These are phyloP conservation scores for Trypanosoma melophagium DNA, from an alignment of 208 protist genomes.

Conservation along the genomic window DNA sequence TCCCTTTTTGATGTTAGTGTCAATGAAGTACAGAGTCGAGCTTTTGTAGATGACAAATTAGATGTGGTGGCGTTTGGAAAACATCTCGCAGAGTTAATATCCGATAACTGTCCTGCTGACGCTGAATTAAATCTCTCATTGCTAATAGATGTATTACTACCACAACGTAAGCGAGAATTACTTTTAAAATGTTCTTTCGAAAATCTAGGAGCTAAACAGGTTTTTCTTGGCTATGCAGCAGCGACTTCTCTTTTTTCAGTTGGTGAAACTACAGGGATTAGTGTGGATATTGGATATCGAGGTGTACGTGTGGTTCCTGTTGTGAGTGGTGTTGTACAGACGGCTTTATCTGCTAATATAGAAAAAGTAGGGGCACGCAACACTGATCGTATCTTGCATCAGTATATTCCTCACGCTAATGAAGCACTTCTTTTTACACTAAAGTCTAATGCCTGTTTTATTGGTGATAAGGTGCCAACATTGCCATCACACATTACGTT, in stretches of 20 bases:
- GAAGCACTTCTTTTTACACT: constrained; percentile 13
- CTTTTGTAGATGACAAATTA: constrained; percentile 16
- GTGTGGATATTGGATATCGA: constrained; percentile 69
- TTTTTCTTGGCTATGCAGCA: constrained; percentile 51
- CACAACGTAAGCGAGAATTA: constrained; percentile 48
- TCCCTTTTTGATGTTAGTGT: constrained; percentile 11
- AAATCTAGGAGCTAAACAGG: constrained; percentile 46
- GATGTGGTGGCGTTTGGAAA: constrained; percentile 24
- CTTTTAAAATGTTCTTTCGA: constrained; percentile 72
- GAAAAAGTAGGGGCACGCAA: constrained; percentile 36
- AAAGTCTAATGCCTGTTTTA: constrained; percentile 25
- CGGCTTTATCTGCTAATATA: constrained; percentile 27
- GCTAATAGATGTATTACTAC: constrained; percentile 51
- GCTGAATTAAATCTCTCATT: constrained; percentile 59
- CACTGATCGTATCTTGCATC: constrained; percentile 41
- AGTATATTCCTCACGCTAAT: constrained; percentile 7
- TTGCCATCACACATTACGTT: constrained; percentile 32
- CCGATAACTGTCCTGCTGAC: constrained; percentile 22
- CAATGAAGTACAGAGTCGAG: constrained; percentile 13
- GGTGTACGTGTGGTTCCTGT: constrained; percentile 64
- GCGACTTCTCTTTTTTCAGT: constrained; percentile 61
- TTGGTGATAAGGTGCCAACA: constrained; percentile 14
- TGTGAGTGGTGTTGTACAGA: constrained; percentile 33
- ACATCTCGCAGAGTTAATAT: constrained; percentile 28
- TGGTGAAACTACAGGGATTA: constrained; percentile 65